Conservation (phyloP, 768 basidiomycete species). For the Hysterangium stoloniferum region DNA sequence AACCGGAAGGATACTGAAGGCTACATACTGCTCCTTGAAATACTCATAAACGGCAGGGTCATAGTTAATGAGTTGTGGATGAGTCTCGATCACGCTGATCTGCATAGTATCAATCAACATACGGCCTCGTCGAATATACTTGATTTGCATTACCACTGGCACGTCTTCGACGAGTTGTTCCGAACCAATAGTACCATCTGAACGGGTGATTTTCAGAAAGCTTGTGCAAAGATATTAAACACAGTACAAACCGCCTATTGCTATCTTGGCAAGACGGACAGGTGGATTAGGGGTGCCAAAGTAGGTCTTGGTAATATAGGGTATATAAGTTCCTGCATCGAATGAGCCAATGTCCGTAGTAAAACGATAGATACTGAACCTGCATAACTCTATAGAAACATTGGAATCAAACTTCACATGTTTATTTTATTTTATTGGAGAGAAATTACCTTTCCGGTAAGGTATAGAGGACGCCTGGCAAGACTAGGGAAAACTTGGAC, state of each 20-base stretch:
- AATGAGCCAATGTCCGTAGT: no score
- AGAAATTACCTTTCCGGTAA: slow-evolving; percentile 53
- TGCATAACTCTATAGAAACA: slow-evolving; percentile 54
- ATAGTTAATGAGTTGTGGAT: slow-evolving; percentile 70
- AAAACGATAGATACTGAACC: no score
- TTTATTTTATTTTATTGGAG: background rate
- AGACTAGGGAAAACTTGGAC: slow-evolving; percentile 70
- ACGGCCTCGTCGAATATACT: no score
- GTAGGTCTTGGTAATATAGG: slow-evolving; percentile 69
- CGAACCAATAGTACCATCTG: slow-evolving; percentile 53
- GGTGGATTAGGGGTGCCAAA: slow-evolving; percentile 57
- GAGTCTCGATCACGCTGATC: slow-evolving; percentile 58
- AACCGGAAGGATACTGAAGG: slow-evolving; percentile 8
- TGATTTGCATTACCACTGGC: slow-evolving; percentile 56
- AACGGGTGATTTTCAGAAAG: background rate
- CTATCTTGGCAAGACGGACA: slow-evolving; percentile 58
- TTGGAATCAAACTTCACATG: background rate
- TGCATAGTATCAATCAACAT: slow-evolving; percentile 18
- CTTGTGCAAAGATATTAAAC: background rate
- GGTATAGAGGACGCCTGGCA: slow-evolving; percentile 53
- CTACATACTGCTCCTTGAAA: slow-evolving; percentile 57
- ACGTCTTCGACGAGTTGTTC: slow-evolving; percentile 41
- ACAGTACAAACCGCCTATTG: slow-evolving; percentile 38
- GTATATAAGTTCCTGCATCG: slow-evolving; percentile 33
- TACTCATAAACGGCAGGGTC: slow-evolving; percentile 51